These are phyloP conservation scores for Metschnikowia anglica DNA, from an alignment of 805 yeast genomes.

Conservation along the genomic window DNA sequence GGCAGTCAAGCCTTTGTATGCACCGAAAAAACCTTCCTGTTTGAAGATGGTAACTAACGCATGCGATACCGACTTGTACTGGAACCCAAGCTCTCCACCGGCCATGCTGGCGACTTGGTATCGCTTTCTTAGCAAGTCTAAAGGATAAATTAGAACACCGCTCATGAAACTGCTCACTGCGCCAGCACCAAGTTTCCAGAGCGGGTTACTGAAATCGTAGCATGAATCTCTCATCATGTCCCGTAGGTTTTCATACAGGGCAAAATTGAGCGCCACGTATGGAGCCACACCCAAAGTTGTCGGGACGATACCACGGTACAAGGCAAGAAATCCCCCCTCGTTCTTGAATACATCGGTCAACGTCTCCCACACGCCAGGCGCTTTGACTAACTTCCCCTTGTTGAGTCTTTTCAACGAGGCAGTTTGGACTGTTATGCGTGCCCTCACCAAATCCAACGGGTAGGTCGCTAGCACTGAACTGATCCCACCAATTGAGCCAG, in stretches of 20 bases:
- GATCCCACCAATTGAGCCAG: slow-evolving; percentile 83
- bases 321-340: slow-evolving; percentile 80
- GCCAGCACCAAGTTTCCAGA: slow-evolving; percentile 69
- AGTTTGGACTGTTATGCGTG: slow-evolving; percentile 86
- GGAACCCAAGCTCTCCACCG: slow-evolving; percentile 73
- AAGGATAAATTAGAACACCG: slow-evolving; percentile 87
- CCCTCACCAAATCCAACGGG: slow-evolving; percentile 88
- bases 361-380: slow-evolving; percentile 71
- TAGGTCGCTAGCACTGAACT: slow-evolving; percentile 80
- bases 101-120: slow-evolving; percentile 90
- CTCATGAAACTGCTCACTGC: slow-evolving; percentile 88
- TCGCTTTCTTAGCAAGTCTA: slow-evolving; percentile 82
- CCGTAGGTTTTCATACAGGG: slow-evolving; percentile 80
- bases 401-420: slow-evolving; percentile 57
- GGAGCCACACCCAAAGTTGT: slow-evolving; percentile 95
- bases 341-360: slow-evolving; percentile 56
- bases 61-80: slow-evolving; percentile 71
- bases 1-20: slow-evolving; percentile 73
- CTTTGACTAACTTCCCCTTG: slow-evolving; percentile 46
- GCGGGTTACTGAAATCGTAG: slow-evolving; percentile 43
- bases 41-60: slow-evolving; percentile 70
- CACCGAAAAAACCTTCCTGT: slow-evolving; percentile 71
- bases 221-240: slow-evolving; percentile 45
- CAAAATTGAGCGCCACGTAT: slow-evolving; percentile 88
- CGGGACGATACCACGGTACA: slow-evolving; percentile 86